These are phyloP conservation scores for Ensete ventricosum DNA, from an alignment of 176 grass and related monocot genomes.

Conservation along the genomic window DNA sequence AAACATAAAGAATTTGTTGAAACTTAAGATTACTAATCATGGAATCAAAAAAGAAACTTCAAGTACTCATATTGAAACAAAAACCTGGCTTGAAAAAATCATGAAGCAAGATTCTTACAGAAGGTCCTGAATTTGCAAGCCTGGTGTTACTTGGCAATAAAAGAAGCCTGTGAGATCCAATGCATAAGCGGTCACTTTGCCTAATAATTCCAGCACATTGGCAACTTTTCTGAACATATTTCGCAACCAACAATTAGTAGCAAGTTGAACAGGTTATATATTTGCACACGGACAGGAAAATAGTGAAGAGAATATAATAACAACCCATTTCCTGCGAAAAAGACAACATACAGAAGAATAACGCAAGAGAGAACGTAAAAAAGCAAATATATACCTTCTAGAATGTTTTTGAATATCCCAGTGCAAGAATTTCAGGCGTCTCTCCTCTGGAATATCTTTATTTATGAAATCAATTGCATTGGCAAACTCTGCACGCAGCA, in stretches of 20 bases:
- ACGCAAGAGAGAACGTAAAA: background rate
- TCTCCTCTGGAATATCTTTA: slow-evolving; percentile 56
- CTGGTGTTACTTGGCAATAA: slow-evolving; percentile 44
- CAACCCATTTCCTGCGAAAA: background rate
- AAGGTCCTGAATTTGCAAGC: slow-evolving; percentile 27
- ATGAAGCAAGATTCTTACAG: background rate
- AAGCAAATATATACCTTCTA: slow-evolving; percentile 48
- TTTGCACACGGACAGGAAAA: background rate
- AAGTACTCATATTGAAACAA: background rate
- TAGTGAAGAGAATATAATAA: background rate
- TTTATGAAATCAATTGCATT: slow-evolving; percentile 86
- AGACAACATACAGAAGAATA: background rate
- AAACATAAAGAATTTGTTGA: background rate
- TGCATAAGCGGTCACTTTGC: slow-evolving; percentile 64
- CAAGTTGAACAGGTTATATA: background rate
- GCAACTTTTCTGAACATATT: slow-evolving; percentile 52
- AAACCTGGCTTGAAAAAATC: background rate
- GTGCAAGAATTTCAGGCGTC: slow-evolving; percentile 75
- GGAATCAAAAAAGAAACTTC: background rate
- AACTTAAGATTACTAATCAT: background rate
- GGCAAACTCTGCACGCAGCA: slow-evolving; percentile 86
- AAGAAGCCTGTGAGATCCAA: slow-evolving; percentile 73
- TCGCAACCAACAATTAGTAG: background rate
- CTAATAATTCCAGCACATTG: slow-evolving; percentile 58
- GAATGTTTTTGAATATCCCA: slow-evolving; percentile 96